A percentile compares a stretch with the other conserved stretches of the same genome.
Conservation (phyloP, 164 flowering plant species). For the Litsea cubeba region DNA sequence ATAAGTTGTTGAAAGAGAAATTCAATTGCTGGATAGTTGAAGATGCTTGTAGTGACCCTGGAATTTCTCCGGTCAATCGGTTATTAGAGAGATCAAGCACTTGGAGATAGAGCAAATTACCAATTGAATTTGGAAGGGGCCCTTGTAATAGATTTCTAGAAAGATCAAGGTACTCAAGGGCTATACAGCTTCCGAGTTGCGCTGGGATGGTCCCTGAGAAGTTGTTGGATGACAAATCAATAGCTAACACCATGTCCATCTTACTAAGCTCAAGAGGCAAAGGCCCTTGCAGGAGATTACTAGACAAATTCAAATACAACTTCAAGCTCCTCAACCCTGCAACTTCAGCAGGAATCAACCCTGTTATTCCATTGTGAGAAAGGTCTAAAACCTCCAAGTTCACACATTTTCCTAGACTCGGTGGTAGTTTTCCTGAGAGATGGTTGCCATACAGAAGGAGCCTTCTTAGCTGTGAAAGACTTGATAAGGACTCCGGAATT, state of each 20-base stretch:
- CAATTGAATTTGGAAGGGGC: slow-evolving; percentile 52
- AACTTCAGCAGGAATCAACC: slow-evolving; percentile 63
- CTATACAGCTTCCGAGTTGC: slow-evolving; percentile 82
- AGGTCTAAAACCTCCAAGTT: slow-evolving; percentile 82
- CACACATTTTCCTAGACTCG: slow-evolving; percentile 62
- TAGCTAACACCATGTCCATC: slow-evolving; percentile 85
- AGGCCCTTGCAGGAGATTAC: slow-evolving; percentile 54
- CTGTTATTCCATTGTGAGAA: slow-evolving; percentile 56
- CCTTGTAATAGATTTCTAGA: slow-evolving; percentile 55
- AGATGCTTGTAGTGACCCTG: slow-evolving; percentile 50
- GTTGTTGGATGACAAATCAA: slow-evolving; percentile 72
- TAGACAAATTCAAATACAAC: slow-evolving; percentile 72
- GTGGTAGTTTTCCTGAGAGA: slow-evolving; percentile 69
- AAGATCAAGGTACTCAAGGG: slow-evolving; percentile 72
- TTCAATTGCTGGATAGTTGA: slow-evolving; percentile 49
- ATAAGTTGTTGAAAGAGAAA: slow-evolving; percentile 72
- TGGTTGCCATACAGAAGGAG: slow-evolving; percentile 63
- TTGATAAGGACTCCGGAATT: slow-evolving; percentile 68
- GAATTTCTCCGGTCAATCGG: slow-evolving; percentile 50
- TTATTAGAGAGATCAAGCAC: slow-evolving; percentile 66
- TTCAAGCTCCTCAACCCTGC: slow-evolving; percentile 74
- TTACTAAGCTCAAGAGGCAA: slow-evolving; percentile 80
- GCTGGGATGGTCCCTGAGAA: slow-evolving; percentile 61
- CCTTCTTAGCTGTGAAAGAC: slow-evolving; percentile 68
- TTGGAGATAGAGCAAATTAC: slow-evolving; percentile 59